Percentiles rank a stretch among this genome's conserved stretches.
phyloP scores from a whole-genome alignment of 805 yeast genomes.

The Candida loeiensis region DNA sequence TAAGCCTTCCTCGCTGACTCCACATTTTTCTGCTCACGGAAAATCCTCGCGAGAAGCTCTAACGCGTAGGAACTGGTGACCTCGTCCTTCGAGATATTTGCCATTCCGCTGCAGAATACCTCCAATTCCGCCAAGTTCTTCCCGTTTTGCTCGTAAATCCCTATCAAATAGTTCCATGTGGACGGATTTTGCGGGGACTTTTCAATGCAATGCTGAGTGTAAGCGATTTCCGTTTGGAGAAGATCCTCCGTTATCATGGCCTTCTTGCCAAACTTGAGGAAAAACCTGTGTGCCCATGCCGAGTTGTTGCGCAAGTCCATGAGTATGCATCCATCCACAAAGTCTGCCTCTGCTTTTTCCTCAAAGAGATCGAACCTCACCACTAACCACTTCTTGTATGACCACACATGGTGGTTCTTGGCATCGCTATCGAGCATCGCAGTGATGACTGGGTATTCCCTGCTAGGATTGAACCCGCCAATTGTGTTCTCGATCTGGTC shows the following conservation, averaged over 20 bases:
- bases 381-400: constrained; percentile 83
- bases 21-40: constrained; percentile 24
- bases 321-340: constrained; percentile 45
- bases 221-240: constrained; percentile 50
- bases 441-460: constrained; percentile 65
- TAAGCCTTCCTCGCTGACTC: constrained; percentile 44
- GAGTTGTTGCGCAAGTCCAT: constrained; percentile 83
- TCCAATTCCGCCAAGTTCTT: constrained; percentile 37
- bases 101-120: constrained; percentile 44
- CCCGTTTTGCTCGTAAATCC: constrained; percentile 38
- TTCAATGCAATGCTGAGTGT: constrained; percentile 45
- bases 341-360: constrained; percentile 47
- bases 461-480: constrained; percentile 32
- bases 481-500: constrained; percentile 23
- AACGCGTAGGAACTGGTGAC: constrained; percentile 58
- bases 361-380: constrained; percentile 47
- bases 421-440: constrained; percentile 73
- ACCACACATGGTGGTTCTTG: constrained; percentile 96
- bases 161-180: constrained; percentile 79
- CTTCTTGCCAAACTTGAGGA: constrained; percentile 37
- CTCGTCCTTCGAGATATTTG: constrained; percentile 21
- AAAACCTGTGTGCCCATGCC: constrained; percentile 88
- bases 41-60: constrained; percentile 57
- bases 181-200: constrained; percentile 78
- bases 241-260: constrained; percentile 14